These are phyloP conservation scores for Ophiocordyceps camponoti-saundersi DNA, from an alignment of 2,329 filamentous ascomycete genomes.

Conservation along the genomic window DNA sequence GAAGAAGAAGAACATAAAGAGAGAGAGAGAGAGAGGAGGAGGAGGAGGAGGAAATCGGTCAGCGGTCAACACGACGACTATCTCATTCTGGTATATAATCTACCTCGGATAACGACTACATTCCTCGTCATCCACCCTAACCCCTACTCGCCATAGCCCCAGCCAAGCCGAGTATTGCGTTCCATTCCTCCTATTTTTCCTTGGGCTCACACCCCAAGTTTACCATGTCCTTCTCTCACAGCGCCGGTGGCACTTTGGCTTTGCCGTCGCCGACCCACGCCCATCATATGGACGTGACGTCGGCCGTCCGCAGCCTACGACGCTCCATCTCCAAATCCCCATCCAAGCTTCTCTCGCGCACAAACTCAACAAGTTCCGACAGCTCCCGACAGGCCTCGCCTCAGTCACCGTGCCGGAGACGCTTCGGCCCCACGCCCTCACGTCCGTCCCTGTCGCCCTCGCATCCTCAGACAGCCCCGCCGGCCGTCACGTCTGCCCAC, in stretches of 20 bases:
- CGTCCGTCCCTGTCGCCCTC: conserved; percentile 14
- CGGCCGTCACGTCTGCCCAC: conserved; percentile 12
- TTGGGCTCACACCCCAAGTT: conserved; percentile 6
- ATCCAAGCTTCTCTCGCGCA: conserved; percentile 58
- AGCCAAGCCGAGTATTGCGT: conserved; percentile 7
- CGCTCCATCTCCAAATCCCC: conserved; percentile 88
- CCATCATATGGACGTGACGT: conserved; percentile 67
- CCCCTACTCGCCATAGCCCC: conserved; percentile 7
- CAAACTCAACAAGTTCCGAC: conserved; percentile 28
- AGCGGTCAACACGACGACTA: neutral
- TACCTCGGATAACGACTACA: conserved; percentile 4
- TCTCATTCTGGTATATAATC: neutral
- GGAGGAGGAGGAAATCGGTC: neutral
- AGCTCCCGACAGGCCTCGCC: conserved; percentile 28
- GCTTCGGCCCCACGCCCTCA: conserved; percentile 20
- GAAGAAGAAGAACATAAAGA: neutral
- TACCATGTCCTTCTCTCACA: conserved; percentile 40
- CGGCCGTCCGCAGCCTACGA: conserved; percentile 66
- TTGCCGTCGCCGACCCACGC: conserved; percentile 73
- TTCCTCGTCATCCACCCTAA: conserved; percentile 9
- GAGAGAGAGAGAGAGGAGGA: neutral
- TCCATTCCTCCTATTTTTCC: conserved; percentile 7
- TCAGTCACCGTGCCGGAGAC: conserved; percentile 33
- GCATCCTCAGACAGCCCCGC: conserved; percentile 17
- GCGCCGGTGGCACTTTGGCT: conserved; percentile 61